A percentile compares a stretch with the other conserved stretches of the same genome.
Evolutionary conservation across 106 monocot genomes (phyloP).

Genomic region (Dioscorea zingiberensis): DNA sequence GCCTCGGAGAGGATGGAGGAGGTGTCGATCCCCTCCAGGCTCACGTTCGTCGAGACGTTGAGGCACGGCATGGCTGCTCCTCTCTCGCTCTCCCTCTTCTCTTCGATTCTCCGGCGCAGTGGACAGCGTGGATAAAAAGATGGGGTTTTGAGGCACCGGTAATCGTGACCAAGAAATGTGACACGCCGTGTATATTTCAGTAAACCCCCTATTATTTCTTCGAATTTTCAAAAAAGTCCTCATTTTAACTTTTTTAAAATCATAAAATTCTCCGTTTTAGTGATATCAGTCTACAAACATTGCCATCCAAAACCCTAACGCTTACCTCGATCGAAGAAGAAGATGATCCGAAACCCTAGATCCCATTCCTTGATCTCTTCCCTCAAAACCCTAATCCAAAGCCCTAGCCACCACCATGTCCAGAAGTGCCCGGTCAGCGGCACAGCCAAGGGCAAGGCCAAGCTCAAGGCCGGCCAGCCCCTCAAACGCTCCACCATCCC

Average conservation of each 20-base stretch:
- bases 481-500: conserved; percentile 61
- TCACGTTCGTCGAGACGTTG: conserved; percentile 58
- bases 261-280: no score
- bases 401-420: conserved; percentile 17
- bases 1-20: conserved; percentile 53
- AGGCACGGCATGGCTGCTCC: conserved; percentile 54
- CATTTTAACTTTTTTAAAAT: no score
- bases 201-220: no score
- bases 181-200: no score
- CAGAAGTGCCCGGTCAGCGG: conserved; percentile 57
- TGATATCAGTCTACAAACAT: no score
- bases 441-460: conserved; percentile 97
- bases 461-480: conserved; percentile 55
- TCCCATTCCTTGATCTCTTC: conserved; percentile 8
- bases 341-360: conserved; percentile 4
- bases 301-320: no score
- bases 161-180: no score
- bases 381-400: background rate
- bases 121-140: no score
- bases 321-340: background rate
- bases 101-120: background rate
- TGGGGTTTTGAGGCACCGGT: no score
- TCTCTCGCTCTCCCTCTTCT: background rate
- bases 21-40: conserved; percentile 49
- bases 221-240: no score